Evolutionary conservation across 1,139 yeast species (phyloP), one percentile per base, ranked within the genome.

Genomic region (Debaryomyces nepalensis): DNA sequence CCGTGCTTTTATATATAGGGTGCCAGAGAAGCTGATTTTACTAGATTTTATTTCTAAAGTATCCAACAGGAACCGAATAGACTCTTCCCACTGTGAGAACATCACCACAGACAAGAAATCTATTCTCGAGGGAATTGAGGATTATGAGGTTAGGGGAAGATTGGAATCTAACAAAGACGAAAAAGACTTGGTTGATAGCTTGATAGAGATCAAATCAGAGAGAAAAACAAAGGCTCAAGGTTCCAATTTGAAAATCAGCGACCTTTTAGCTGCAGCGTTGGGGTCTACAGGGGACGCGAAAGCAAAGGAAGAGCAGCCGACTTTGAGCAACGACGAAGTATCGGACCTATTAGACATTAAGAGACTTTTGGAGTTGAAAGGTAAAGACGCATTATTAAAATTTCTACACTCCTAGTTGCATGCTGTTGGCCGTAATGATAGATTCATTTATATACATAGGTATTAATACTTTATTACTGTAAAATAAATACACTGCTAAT

Each of bases 21-120:
- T 90, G 2, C 87, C 90, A 0, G 96, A 89, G 51, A 74, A 75
- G 37, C 85, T 89, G 54, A 73, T 93, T 4, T 65, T 86, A 37
- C 64, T 90, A 23, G 96, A 91, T 59, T 93, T 93, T 57, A 61
- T 87, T 26, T 80, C 80, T 37, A 72, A 66, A 31, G 64, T 66
- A 1, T 74, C 69, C 40, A 63, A 70, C 12, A 64, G 68, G 23
- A 58, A 56, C 10, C 54, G 57, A 50, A 41, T 43, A 19, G 52
- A 36, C n/a, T 5, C 41, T 45, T 14, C 29, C 39, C 19, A 39
- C 53, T 4, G 51, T 56, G 23, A 41, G 47, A 8, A 34, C 9
- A 23, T 12, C 14, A 19, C 32, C n/a, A 20, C 26, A 14, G 51
- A 58, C 11, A 71, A 70, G 41, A 42, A 58, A 7, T 47, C 49